Evolutionary conservation across 192 early-diverging fungal genomes (phyloP).

Genomic region (Umbelopsis sp.): DNA sequence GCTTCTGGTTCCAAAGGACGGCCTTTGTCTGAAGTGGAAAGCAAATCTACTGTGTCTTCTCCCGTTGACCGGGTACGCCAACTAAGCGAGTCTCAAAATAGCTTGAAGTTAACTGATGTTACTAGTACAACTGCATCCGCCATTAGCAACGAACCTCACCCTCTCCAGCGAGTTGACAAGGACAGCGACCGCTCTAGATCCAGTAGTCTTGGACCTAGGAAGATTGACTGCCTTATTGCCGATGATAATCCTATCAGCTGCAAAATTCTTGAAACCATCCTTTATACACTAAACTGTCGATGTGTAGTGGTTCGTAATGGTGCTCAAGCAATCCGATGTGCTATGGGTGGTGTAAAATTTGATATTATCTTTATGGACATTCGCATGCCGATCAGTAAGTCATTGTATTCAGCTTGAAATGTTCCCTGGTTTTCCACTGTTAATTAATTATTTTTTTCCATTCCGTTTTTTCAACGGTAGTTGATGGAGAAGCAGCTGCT

Average conservation of each 20-base stretch:
- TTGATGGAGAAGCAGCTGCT: constrained; percentile 88
- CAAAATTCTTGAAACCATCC: constrained; percentile 90
- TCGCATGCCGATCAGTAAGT: constrained; percentile 90
- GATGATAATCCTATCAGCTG: constrained; percentile 91
- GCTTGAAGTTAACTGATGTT: not conserved
- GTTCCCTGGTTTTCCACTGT: not conserved
- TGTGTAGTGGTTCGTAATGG: constrained; percentile 89
- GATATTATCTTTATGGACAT: constrained; percentile 95
- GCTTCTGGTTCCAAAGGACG: not conserved
- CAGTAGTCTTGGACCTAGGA: constrained; percentile 13
- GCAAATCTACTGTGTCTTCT: not conserved
- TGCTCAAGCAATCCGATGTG: constrained; percentile 86
- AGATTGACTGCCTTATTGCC: constrained; percentile 71
- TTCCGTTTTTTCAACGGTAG: constrained; percentile 37
- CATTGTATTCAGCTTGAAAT: not conserved
- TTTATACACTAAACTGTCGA: constrained; percentile 71
- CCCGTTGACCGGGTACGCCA: not conserved
- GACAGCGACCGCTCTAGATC: constrained; percentile 3
- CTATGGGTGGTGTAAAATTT: constrained; percentile 87
- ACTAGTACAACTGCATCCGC: not conserved
- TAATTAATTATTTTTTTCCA: constrained; percentile 20
- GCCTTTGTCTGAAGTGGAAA: constrained; percentile 1
- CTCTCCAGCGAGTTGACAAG: not conserved
- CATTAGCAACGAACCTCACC: not conserved
- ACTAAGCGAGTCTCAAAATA: not conserved